Conservation (phyloP, 148 eudicot species). For the Talinum fruticosum region DNA sequence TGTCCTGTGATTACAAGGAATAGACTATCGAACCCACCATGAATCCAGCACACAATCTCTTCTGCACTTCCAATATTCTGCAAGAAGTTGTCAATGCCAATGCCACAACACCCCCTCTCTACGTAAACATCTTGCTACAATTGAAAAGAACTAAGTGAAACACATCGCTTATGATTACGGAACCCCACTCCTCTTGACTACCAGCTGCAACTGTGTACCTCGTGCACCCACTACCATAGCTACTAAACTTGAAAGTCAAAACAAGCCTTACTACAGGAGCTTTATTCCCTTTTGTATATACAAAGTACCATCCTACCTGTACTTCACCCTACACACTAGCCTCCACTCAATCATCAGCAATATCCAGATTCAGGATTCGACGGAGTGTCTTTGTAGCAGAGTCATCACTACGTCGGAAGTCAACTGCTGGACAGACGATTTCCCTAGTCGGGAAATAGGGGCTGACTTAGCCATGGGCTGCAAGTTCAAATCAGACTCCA, state of each 20-base stretch:
- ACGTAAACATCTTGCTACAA: slow-evolving; percentile 11
- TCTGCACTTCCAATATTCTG: slow-evolving; percentile 12
- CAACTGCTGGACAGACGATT: slow-evolving; percentile 26
- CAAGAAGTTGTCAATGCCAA: slow-evolving; percentile 4
- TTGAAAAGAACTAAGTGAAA: not conserved
- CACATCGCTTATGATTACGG: slow-evolving; percentile 17
- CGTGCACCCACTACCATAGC: slow-evolving; percentile 27
- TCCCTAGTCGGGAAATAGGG: slow-evolving; percentile 82
- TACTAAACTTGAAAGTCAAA: slow-evolving; percentile 27
- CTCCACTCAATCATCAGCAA: slow-evolving; percentile 52
- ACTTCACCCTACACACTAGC: slow-evolving; percentile 43
- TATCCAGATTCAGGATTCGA: slow-evolving; percentile 91
- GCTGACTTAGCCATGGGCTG: slow-evolving; percentile 72
- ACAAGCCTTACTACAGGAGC: slow-evolving; percentile 13
- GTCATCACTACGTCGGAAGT: slow-evolving; percentile 46
- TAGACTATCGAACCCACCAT: slow-evolving; percentile 9
- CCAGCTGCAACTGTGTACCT: slow-evolving; percentile 36
- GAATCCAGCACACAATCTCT: slow-evolving; percentile 2
- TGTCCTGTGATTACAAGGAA: not conserved
- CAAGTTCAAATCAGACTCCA: slow-evolving; percentile 51
- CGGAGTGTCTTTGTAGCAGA: slow-evolving; percentile 80
- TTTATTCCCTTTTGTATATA: slow-evolving; percentile 42
- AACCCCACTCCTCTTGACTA: slow-evolving; percentile 30
- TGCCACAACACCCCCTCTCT: slow-evolving; percentile 8
- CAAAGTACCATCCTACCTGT: slow-evolving; percentile 31